A percentile compares a stretch with the other conserved stretches of the same genome.
These are phyloP conservation scores for Paramecium pentaurelia DNA, from an alignment of 73 alveolate genomes.

Conservation along the genomic window DNA sequence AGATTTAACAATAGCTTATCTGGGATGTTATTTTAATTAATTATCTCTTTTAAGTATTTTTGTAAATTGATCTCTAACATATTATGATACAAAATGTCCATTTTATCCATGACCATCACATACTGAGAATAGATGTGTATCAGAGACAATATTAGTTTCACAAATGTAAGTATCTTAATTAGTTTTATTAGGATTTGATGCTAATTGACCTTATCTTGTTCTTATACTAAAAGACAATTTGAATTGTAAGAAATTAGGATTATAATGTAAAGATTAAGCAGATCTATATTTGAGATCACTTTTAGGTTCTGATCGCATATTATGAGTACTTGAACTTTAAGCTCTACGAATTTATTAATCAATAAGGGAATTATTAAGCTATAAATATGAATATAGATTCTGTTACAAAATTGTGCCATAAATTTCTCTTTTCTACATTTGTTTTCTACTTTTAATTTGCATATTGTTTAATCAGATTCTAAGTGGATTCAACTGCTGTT, in stretches of 20 bases:
- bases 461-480: not conserved
- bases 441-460: not conserved
- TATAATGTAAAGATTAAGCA: not conserved
- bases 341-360: not conserved
- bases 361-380: not conserved
- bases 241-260: not conserved
- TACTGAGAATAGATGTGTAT: conserved; percentile 38
- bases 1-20: conserved; percentile 29
- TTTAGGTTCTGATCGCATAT: not conserved
- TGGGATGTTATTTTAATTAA: not conserved
- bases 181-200: conserved; percentile 33
- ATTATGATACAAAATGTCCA: conserved; percentile 57
- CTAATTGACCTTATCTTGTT: conserved; percentile 23
- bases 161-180: conserved; percentile 8
- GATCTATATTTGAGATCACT: conserved; percentile 23
- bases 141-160: not conserved
- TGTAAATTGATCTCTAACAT: conserved; percentile 31
- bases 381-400: not conserved
- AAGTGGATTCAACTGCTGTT: not conserved
- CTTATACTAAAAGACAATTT: not conserved
- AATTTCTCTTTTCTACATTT: not conserved
- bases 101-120: conserved; percentile 66
- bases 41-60: not conserved
- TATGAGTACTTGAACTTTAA: not conserved
- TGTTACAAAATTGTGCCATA: conserved; percentile 40